Conservation (phyloP, 257 asterid species). For the Penstemon barbatus region DNA sequence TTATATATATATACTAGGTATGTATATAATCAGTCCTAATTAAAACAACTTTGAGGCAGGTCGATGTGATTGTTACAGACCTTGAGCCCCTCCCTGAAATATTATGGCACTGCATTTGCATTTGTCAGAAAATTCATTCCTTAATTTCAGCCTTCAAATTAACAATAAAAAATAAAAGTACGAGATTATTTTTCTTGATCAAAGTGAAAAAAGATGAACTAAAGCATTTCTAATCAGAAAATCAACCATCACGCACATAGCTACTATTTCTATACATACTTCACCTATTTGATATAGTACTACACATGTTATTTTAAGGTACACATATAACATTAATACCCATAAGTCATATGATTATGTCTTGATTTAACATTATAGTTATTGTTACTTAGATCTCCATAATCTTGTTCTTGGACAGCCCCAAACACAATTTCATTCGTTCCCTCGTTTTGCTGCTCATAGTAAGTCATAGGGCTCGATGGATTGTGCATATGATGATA, state of each 20-base stretch:
- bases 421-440: conserved; percentile 90
- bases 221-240: neutral
- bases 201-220: too few relatives aligned
- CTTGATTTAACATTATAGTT: conserved; percentile 58
- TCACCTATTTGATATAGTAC: neutral
- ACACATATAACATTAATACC: conserved; percentile 40
- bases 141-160: too few relatives aligned
- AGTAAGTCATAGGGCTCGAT: conserved; percentile 57
- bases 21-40: too few relatives aligned
- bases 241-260: conserved; percentile 4
- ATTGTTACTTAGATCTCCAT: conserved; percentile 53
- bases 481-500: conserved; percentile 67
- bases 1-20: too few relatives aligned
- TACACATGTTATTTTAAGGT: neutral
- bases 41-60: too few relatives aligned
- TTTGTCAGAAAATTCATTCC: too few relatives aligned
- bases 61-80: too few relatives aligned
- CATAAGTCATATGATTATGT: conserved; percentile 68
- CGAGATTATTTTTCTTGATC: too few relatives aligned
- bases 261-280: conserved; percentile 26
- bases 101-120: too few relatives aligned
- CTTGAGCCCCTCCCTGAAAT: too few relatives aligned
- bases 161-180: too few relatives aligned
- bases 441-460: conserved; percentile 57
- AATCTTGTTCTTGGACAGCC: conserved; percentile 89